Base-by-base conservation (phyloP, 208 protist species). In the Crithidia brevicula region DNA sequence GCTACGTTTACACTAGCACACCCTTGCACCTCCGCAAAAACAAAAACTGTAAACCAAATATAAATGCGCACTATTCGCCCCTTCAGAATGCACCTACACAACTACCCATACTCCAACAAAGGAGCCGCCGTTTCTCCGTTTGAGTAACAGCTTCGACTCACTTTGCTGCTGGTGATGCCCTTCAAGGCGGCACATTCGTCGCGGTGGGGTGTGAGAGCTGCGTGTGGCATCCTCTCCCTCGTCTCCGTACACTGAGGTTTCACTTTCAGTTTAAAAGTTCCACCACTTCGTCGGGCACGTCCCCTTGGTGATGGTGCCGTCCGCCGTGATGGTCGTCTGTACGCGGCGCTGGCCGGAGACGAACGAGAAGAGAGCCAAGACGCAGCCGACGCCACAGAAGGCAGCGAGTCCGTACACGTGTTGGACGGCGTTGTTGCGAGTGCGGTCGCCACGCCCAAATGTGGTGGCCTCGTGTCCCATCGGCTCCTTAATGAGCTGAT, bases 401-500 rank as follows among this genome's bases (percentile, higher is more conserved):
- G 58, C 79, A 25, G 74, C 54, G 22, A 85, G 60, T 1, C 62
- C 74, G 43, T 85, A 85, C 0, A 96, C 34, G 59, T 94, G 82
- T 15, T 80, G 79, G 9, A 96, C 31, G 11, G 83, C 77, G 64
- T 92, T 84, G 50, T 68, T 9, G 56, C 78, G 77, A 9, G 88
- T 89, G 27, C 85, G 77, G 25, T 79, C 64, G 30, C 88, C 88
- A 45, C 91, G 88, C 9, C 81, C 77, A 52, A 93, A 92, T 2
- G 91, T 94, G 67, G 81, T 91, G 67, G 91, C 84, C 64, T 96
- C 91, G 65, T 96, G 84, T 4, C 85, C 86, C 80, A 96, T 84
- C 23, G 91, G 91, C 79, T 96, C 91, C 72, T 94, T 94, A 56
- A 94, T 89, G 61, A 93, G 81, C 77, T 96, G 91, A 70, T 91